phyloP scores from a whole-genome alignment of 2,329 filamentous ascomycete genomes.

The Neodidymelliopsis sp. region DNA sequence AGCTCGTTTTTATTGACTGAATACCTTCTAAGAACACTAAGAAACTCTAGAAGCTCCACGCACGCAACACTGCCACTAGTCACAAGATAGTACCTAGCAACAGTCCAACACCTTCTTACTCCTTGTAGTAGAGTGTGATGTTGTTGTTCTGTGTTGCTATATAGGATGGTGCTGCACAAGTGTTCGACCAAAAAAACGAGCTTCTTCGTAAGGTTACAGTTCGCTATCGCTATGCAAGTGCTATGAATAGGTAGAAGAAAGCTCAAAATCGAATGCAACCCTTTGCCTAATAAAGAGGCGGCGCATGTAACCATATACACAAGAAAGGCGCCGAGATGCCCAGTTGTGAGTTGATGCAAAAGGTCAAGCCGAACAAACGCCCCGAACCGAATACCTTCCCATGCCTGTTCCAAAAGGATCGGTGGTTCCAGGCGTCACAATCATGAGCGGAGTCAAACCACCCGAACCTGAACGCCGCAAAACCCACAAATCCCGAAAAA shows the following conservation, averaged over 20 bases:
- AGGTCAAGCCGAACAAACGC: slow-evolving; percentile 13
- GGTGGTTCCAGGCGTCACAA: slow-evolving; percentile 18
- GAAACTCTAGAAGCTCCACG: no score
- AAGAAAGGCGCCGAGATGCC: slow-evolving; percentile 10
- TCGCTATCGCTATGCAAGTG: slow-evolving; percentile 19
- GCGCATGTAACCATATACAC: slow-evolving; percentile 11
- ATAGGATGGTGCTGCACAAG: no score
- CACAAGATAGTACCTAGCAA: no score
- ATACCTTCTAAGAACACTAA: no score
- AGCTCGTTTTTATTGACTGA: no score
- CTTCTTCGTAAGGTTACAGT: no score
- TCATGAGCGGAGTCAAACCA: slow-evolving; percentile 18
- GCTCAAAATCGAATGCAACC: slow-evolving; percentile 10
- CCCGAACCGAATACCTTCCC: slow-evolving; percentile 14
- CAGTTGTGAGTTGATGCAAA: slow-evolving; percentile 15
- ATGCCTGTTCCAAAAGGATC: slow-evolving; percentile 17
- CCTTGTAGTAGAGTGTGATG: no score
- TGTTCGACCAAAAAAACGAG: no score
- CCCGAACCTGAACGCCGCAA: slow-evolving; percentile 27
- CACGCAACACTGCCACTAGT: no score
- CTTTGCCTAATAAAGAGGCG: slow-evolving; percentile 1
- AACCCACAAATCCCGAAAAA: slow-evolving; percentile 33
- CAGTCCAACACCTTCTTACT: no score
- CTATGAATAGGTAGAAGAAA: neutral
- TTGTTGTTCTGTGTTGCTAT: no score